Conservation (phyloP, 2,329 filamentous ascomycete genomes). For the Tolypocladium endophyticum region DNA sequence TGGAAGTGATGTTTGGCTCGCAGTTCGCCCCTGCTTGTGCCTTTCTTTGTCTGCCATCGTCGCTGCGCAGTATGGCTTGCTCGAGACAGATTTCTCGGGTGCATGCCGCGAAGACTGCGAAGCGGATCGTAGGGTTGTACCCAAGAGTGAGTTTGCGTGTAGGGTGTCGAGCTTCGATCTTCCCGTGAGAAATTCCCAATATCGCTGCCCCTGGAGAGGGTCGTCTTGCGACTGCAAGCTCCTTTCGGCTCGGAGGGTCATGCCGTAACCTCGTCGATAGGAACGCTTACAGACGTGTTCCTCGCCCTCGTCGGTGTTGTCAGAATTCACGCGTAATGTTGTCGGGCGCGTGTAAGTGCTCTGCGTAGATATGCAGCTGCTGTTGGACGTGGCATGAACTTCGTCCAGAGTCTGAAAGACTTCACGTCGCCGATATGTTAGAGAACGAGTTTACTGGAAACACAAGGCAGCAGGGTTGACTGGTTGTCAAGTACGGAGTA, state of each 20-base stretch:
- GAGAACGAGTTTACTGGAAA: not conserved
- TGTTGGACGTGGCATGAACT: not conserved
- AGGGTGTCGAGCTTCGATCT: not conserved
- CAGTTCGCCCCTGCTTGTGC: not conserved
- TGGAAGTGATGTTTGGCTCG: not conserved
- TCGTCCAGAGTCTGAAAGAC: not conserved
- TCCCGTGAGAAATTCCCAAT: not conserved
- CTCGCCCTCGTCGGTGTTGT: not conserved
- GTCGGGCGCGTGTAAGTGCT: not conserved
- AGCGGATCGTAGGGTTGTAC: not conserved
- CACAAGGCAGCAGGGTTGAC: not conserved
- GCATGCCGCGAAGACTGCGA: not conserved
- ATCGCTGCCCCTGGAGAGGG: not conserved
- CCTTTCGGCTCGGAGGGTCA: constrained; percentile 1
- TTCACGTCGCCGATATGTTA: not conserved
- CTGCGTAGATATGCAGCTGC: not conserved
- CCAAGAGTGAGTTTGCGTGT: not conserved
- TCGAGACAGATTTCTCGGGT: not conserved
- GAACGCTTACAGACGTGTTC: not conserved
- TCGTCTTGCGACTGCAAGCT: not conserved
- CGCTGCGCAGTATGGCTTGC: not conserved
- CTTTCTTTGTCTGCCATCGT: not conserved
- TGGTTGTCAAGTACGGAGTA: not conserved
- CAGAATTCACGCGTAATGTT: too few relatives aligned
- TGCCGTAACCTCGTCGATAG: not conserved